Base-by-base conservation (phyloP, 2,329 filamentous ascomycete species). In the Fusarium floridanum region DNA sequence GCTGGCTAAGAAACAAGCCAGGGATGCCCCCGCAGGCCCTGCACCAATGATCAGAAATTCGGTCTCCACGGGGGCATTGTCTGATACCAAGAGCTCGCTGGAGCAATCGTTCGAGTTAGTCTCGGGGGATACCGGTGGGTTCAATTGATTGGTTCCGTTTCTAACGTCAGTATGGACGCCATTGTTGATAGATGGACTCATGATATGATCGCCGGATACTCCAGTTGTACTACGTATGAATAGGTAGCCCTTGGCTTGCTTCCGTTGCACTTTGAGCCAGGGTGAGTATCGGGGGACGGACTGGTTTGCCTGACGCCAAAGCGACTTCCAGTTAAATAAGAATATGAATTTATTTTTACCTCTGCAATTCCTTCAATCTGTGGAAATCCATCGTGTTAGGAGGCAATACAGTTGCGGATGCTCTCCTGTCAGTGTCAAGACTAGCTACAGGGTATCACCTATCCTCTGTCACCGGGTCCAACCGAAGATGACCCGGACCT, bases 21-120 rank as follows among this genome's bases (percentile, higher is more conserved):
- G 78, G 1, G 87, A 82, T 6, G 87, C 88, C 3, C 89, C 89
- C 0, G 89, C 87, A 6, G 89, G 89, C 0, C 89, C 89, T 37
- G 86, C 82, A 16, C 88, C 85, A 24, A 89, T 79, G 62, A 89
- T 86, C 45, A 90, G 79, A 48, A 87, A 81, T 34, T 67, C 17
- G 20, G 41, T 45, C 41, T 45, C 41, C 41, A 45, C 41, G 41
- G 20, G 41, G 20, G 17, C 17, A 7, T 11, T 45, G 20, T 45
- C 41, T 22, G 20, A 45, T 45, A 36, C 24, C 24, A 27, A 27
- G 24, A 27, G 34, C 34, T 36, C 10, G 41, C 41, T 22, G 20
- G 20, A 45, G 41, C 17, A 22, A 22, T 45, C 41, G 11, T 9
- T 20, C 17, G 11, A 45, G 41, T 45, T 22, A 5, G 17, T 20